Base-by-base conservation (phyloP, 176 grass and related monocot genomes). In the Avena atlantica region DNA sequence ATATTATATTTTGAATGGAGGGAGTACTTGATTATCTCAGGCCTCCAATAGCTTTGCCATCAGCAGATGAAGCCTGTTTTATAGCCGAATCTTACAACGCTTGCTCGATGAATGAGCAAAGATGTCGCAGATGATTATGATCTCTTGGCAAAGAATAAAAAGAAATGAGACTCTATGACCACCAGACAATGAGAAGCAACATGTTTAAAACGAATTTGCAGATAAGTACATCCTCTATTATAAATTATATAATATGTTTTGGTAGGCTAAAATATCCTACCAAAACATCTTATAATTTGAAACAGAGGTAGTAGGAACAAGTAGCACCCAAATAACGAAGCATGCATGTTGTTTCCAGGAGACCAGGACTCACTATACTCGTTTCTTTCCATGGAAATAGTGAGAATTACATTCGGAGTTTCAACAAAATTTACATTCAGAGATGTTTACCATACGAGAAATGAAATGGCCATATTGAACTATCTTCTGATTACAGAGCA, bases 241-340 rank as follows among this genome's bases (percentile, higher is more conserved):
- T 7, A 42, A 42, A 34, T 34, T 34, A 42, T 40, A 6, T 40
- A 40, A 83, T 0, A 40, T 40, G 6, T 40, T 40, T 40, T 40
- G 37, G 37, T 40, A 40, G 4, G 37, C 37, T 40, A 40, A 6
- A 6, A 6, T 40, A 6, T 5, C 37, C 37, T 40, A 5, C 37
- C 20, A 24, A 20, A 65, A 40, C 37, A 6, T 40, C 37, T 40
- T 40, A 40, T 6, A 40, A 40, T 40, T 40, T 40, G 37, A 40
- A 40, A 40, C 37, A 6, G 4, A 40, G 37, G 37, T 40, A 47
- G 17, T 44, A 25, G 6, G 51, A 70, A 71, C n/a, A 55, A 83
- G 47, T 87, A 27, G 9, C 74, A 84, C 65, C 85, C 47, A 74
- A 66, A 81, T 9, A 83, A 79, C 5, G 47, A 79, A 79, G 66